Base-by-base conservation (phyloP, 2,329 filamentous ascomycete species). In the Ceratocystis lukuohia region DNA sequence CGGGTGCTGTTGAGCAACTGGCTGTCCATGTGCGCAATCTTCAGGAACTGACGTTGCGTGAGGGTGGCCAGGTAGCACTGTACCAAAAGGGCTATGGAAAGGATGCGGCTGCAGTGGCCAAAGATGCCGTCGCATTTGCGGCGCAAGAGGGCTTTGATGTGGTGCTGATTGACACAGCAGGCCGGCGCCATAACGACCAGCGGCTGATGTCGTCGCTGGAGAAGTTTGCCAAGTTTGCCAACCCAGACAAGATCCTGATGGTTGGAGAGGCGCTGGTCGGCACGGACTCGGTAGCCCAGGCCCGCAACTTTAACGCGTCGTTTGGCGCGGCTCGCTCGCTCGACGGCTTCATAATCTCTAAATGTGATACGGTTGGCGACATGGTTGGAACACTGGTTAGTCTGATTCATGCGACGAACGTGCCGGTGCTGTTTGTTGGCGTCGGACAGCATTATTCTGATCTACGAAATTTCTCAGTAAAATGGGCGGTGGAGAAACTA, bases 171-270 rank as follows among this genome's bases (percentile, higher is more conserved):
- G 94, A 99, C 74, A 99, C 94, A 0, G 94, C 94, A 0, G 94
- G 94, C 4, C 87, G 94, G 25, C 84, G 94, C 61, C 94, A 99
- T 78, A 99, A 99, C 73, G 94, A 99, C 75, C 86, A 91, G 75
- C 86, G 94, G 6, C 84, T 99, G 69, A 99, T 99, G 95, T 94
- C 89, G 12, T 93, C 88, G 2, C 81, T 99, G 45, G 94, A 97
- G 76, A 99, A 97, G 74, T 99, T 99, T 74, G 93, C 91, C 69
- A 96, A 96, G 74, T 88, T 97, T 71, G 94, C 94, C 0, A 85
- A 93, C 70, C 95, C 95, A 0, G 93, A 99, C 77, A 97, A 99
- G 81, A 96, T 99, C 70, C 85, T 99, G 74, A 97, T 99, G 92
- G 94, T 99, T 69, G 82, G 80, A 72, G 81, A 83, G 82, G 94